These are phyloP conservation scores for Lodderomyces theae DNA, from an alignment of 1,139 yeast genomes.

Conservation along the genomic window DNA sequence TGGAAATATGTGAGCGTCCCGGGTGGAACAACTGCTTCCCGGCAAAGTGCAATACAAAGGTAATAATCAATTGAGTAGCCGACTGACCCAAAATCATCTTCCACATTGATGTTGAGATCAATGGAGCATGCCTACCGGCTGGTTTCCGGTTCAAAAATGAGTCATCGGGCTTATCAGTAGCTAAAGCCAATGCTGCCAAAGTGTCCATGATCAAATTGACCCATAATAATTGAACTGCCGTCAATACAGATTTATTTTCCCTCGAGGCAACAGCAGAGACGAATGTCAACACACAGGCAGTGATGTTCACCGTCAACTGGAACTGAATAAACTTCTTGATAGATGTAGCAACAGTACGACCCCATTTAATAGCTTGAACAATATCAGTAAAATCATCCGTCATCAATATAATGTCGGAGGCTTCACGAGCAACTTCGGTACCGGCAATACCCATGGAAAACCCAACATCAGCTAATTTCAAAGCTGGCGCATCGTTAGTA, in stretches of 20 bases:
- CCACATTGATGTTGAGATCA: constrained; percentile 94
- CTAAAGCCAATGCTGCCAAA: constrained; percentile 93
- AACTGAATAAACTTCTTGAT: constrained; percentile 94
- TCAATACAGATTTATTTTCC: constrained; percentile 78
- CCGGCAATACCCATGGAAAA: constrained; percentile 94
- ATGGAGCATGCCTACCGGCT: constrained; percentile 74
- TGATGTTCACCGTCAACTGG: constrained; percentile 91
- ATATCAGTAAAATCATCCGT: constrained; percentile 94
- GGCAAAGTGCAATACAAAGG: constrained; percentile 77
- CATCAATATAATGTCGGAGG: constrained; percentile 91
- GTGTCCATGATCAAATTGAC: constrained; percentile 98
- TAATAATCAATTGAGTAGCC: constrained; percentile 67
- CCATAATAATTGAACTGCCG: constrained; percentile 97
- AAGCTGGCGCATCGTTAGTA: constrained; percentile 94
- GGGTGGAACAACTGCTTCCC: constrained; percentile 64
- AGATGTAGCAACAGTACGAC: constrained; percentile 92
- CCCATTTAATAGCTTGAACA: constrained; percentile 99
- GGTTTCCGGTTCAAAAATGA: constrained; percentile 78
- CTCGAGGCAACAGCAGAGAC: constrained; percentile 86
- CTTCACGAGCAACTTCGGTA: constrained; percentile 93
- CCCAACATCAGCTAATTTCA: constrained; percentile 88
- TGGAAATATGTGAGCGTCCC: constrained; percentile 27
- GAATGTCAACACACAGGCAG: constrained; percentile 92
- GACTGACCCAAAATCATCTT: constrained; percentile 95
- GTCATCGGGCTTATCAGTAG: constrained; percentile 94